Evolutionary conservation across 1,284 basidiomycete species (phyloP), one percentile per base, ranked within the genome.

Genomic region (Cutaneotrichosporon dermatis): DNA sequence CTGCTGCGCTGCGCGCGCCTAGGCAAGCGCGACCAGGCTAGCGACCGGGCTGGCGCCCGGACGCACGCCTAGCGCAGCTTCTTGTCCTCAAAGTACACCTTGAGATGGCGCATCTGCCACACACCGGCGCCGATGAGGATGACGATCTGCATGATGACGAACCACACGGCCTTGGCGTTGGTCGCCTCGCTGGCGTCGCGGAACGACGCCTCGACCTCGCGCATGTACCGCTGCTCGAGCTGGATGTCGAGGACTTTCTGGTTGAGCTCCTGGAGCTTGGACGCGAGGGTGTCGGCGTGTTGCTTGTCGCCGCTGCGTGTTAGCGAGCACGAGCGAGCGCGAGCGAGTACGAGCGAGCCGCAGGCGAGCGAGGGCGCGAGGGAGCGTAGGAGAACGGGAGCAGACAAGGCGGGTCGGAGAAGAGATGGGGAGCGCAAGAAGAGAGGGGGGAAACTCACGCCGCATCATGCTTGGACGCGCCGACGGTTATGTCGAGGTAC

Each of bases 151-250:
- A 85, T 81, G 9, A 96, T 60, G 71, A 87, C 91, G 80, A 95
- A 99, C 90, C 90, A 98, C 55, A 98, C 87, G 1, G 95, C 93
- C 63, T 88, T 82, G 35, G 87, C 79, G 78, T 99, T 99, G 39
- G 91, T 94, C 36, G 80, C 73, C 79, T 99, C 96, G 68, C 89
- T 92, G 61, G 97, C 78, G 76, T 95, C 82, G 45, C 96, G 83
- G 76, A 91, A 99, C 66, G 88, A 86, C n/a, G 88, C 83, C 79
- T 99, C 96, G 60, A 92, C 82, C 76, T 99, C 95, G 48, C 96
- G 84, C 81, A 99, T 94, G 75, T 96, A 99, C 76, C 96, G 92
- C 80, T 99, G 96, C 79, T 99, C 96, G 46, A 92, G 83, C 57
- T 92, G 83, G 65, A 99, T 89, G 72, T 97, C 93, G 73, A 90